Conservation (phyloP, 495 filamentous ascomycete species). For the Penicillium pancosmium region DNA sequence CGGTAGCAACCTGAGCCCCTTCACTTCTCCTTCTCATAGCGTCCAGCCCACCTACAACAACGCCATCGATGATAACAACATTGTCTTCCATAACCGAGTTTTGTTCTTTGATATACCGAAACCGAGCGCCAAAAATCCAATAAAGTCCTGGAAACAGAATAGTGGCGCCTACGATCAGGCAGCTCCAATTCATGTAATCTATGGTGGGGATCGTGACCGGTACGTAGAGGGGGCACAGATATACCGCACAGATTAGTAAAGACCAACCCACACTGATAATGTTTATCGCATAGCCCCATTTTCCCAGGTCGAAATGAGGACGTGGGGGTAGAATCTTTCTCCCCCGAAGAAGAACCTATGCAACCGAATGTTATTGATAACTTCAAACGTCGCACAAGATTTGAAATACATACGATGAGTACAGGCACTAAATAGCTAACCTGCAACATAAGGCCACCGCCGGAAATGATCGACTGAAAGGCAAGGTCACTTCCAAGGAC, state of each 20-base stretch:
- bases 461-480: slow-evolving; percentile 5
- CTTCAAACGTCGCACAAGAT: background rate
- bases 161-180: background rate
- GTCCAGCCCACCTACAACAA: background rate
- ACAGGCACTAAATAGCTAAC: slow-evolving; percentile 1
- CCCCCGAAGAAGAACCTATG: background rate
- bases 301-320: background rate
- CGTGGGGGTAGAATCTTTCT: background rate
- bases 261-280: background rate
- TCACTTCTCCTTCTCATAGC: background rate
- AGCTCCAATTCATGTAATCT: slow-evolving; percentile 1
- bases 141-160: background rate
- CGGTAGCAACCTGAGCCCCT: background rate
- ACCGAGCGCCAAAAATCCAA: background rate
- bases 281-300: background rate
- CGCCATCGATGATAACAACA: background rate
- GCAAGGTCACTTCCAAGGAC: background rate
- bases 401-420: background rate
- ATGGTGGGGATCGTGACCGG: background rate
- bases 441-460: background rate
- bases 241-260: background rate
- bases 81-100: slow-evolving; percentile 1
- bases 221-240: background rate
- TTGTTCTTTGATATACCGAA: background rate
- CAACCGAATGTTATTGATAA: background rate